A percentile compares a stretch with the other conserved stretches of the same genome.
Evolutionary conservation across 2,329 filamentous ascomycete genomes (phyloP).

Genomic region (Monilinia aucupariae): DNA sequence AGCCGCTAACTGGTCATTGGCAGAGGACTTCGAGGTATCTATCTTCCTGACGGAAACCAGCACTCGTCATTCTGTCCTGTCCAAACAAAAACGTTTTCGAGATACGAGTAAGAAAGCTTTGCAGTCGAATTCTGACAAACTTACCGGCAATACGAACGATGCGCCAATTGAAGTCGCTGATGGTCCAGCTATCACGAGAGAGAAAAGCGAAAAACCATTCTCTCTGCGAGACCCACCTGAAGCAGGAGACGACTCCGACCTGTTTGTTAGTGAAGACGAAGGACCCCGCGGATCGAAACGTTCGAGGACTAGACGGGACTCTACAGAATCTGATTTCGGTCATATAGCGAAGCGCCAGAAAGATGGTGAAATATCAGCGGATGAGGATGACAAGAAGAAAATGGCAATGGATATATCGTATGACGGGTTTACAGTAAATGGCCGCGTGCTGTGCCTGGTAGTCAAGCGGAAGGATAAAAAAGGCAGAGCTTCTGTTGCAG

Average conservation of each 20-base stretch:
- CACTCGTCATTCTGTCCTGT: conserved; percentile 78
- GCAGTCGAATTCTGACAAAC: conserved; percentile 54
- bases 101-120: conserved; percentile 44
- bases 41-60: conserved; percentile 86
- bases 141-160: conserved; percentile 52
- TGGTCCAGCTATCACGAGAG: conserved; percentile 24
- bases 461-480: conserved; percentile 66
- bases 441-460: conserved; percentile 84
- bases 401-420: conserved; percentile 79
- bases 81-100: conserved; percentile 74
- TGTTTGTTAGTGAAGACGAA: conserved; percentile 37
- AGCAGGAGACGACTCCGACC: conserved; percentile 25
- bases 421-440: conserved; percentile 94
- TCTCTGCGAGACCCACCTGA: conserved; percentile 29
- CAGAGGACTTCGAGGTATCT: conserved; percentile 92
- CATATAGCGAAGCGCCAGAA: conserved; percentile 42
- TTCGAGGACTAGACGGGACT: conserved; percentile 31
- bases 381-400: conserved; percentile 80
- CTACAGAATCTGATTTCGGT: conserved; percentile 29
- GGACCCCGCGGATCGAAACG: conserved; percentile 31
- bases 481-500: conserved; percentile 31
- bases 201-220: conserved; percentile 28
- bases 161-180: conserved; percentile 41
- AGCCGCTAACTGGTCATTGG: conserved; percentile 19
- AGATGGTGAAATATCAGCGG: conserved; percentile 36